A percentile compares a stretch with the other conserved stretches of the same genome.
Evolutionary conservation across 306 rosid genomes (phyloP).

Genomic region (Acacia confusa): DNA sequence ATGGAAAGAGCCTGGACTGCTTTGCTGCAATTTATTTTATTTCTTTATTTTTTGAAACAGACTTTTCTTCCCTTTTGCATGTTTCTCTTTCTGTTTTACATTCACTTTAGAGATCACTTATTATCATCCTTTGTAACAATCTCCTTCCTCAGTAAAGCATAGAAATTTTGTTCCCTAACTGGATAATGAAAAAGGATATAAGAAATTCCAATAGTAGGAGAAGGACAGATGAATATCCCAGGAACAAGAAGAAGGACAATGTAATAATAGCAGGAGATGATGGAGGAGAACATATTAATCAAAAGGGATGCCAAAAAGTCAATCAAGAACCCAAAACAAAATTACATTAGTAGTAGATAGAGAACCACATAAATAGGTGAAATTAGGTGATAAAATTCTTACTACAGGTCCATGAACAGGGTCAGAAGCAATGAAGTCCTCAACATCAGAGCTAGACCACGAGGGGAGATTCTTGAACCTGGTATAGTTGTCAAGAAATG

Average conservation of each 20-base stretch:
- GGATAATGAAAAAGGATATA: background rate
- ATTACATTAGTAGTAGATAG: background rate
- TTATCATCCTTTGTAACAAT: background rate
- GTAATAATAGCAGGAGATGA: background rate
- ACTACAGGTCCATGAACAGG: slow-evolving; percentile 62
- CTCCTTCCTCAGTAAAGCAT: background rate
- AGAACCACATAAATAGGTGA: background rate
- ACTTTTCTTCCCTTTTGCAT: background rate
- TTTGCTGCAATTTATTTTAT: background rate
- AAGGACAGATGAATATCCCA: background rate
- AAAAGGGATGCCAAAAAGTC: background rate
- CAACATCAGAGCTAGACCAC: slow-evolving; percentile 60
- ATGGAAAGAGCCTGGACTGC: background rate
- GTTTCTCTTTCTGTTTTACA: background rate
- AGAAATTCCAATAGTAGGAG: background rate
- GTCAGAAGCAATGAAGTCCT: slow-evolving; percentile 56
- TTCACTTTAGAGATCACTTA: background rate
- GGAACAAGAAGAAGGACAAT: background rate
- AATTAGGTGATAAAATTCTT: background rate
- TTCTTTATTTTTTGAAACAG: background rate
- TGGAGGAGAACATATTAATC: background rate
- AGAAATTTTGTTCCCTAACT: background rate
- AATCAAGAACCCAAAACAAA: background rate
- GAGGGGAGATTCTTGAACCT: slow-evolving; percentile 49
- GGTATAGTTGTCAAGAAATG: slow-evolving; percentile 47